Percentiles rank a stretch among this genome's conserved stretches.
Evolutionary conservation across 164 flowering plant species (phyloP).

Genomic region (Nelumbo lutea): DNA sequence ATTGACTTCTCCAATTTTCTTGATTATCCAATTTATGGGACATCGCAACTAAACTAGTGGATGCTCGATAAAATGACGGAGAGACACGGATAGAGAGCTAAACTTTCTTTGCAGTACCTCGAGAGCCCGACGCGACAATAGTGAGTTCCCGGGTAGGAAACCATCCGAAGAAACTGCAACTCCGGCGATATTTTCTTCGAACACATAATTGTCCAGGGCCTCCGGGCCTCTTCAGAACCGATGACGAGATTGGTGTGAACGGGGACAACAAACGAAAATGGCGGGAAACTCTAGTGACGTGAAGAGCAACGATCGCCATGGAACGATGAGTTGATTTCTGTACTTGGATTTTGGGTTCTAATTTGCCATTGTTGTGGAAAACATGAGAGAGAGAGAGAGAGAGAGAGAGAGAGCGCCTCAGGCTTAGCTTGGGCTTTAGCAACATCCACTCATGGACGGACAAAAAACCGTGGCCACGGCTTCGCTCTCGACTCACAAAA

Average conservation of each 20-base stretch:
- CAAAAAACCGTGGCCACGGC: too few species aligned
- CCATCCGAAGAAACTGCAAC: conserved; percentile 8
- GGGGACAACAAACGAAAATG: conserved; percentile 21
- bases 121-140: conserved; percentile 23
- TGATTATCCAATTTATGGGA: not conserved
- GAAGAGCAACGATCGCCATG: conserved; percentile 23
- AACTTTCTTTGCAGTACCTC: conserved; percentile 11
- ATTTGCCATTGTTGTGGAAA: not conserved
- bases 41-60: not conserved
- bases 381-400: too few species aligned
- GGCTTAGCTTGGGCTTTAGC: too few species aligned
- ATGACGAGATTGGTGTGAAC: conserved; percentile 5
- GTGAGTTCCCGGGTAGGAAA: conserved; percentile 18
- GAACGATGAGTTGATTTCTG: not conserved
- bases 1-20: not conserved
- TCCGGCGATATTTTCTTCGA: conserved; percentile 14
- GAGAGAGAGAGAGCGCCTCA: too few species aligned
- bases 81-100: not conserved
- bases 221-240: not conserved
- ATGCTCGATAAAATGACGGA: conserved; percentile 6
- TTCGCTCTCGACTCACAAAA: too few species aligned
- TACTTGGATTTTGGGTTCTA: not conserved
- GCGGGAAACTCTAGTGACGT: conserved; percentile 29
- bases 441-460: too few species aligned
- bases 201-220: conserved; percentile 9